phyloP scores from a whole-genome alignment of 192 early-diverging fungal species.

The Gonapodya sp. region DNA sequence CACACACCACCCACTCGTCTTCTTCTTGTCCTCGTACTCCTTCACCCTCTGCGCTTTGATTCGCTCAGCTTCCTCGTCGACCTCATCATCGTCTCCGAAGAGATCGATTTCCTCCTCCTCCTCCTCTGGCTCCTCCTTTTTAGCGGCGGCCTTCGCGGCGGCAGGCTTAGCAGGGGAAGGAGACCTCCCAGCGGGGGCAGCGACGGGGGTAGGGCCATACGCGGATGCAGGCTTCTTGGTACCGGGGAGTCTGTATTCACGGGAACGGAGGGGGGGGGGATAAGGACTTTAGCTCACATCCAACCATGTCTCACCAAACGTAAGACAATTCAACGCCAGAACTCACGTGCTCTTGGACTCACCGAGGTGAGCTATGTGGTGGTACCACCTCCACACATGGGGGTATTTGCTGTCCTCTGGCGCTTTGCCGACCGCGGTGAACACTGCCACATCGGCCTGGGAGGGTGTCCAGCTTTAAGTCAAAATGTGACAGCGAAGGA shows the following conservation, averaged over 20 bases:
- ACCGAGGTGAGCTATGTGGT: conserved; percentile 62
- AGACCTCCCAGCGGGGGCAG: conserved; percentile 16
- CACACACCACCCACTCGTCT: conserved; percentile 42
- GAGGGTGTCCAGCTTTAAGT: conserved; percentile 27
- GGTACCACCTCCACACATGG: conserved; percentile 91
- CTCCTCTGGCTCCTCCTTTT: conserved; percentile 45
- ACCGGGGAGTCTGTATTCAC: conserved; percentile 37
- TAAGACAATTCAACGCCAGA: background rate
- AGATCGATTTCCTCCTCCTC: conserved; percentile 94
- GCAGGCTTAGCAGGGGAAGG: no score
- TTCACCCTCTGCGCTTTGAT: conserved; percentile 79
- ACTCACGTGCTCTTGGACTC: conserved; percentile 18
- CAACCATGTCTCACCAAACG: background rate
- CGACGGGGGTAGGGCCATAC: conserved; percentile 45
- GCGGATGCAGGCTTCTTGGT: conserved; percentile 37
- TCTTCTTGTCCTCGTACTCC: conserved; percentile 87
- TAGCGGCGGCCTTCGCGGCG: background rate
- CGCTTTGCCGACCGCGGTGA: conserved; percentile 60
- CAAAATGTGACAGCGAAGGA: background rate
- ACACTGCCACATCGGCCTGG: conserved; percentile 80
- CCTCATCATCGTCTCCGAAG: conserved; percentile 89
- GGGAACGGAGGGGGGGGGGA: background rate
- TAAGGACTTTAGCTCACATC: background rate
- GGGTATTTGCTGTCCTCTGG: conserved; percentile 68
- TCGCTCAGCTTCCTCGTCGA: conserved; percentile 82